Base-by-base conservation (phyloP, 257 asterid species). In the Prunella vulgaris region DNA sequence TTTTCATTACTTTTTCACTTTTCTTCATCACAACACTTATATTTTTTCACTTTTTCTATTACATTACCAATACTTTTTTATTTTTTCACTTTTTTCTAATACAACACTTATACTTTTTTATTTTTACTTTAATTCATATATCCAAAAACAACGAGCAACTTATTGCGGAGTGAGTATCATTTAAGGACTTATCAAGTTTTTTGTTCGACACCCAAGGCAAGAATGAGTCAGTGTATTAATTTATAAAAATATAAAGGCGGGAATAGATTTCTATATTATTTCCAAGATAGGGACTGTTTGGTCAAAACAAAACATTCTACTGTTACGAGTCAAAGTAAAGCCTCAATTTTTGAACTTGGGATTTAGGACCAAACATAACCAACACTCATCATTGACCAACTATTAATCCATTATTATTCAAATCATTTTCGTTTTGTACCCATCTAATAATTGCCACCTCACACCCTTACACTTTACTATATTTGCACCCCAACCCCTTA, bases 251-350 rank as follows among this genome's bases (percentile, higher is more conserved):
- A 1, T 32, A 57, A 15, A 18, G 73, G 73, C 63, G 73, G 73
- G 67, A 73, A 54, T 3, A 65, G 4, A 63, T 21, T 59, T 59
- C 18, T 30, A 27, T 27, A 27, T 59, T 7, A 10, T 48, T 46
- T 28, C 24, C 8, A 57, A 22, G 60, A 5, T 27, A 67, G 67
- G 68, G 24, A 49, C 72, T 32, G 42, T 20, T 57, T 64, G 61
- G 49, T 32, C 72, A 13, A 20, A 57, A 46, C 68, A 63, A 44
- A 44, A 59, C 10, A 15, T 14, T 44, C 5, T 10, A 22, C 35
- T 61, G 10, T 28, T 60, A 25, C 15, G 17, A 74, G 78, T 74
- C 78, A 74, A 74, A 74, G 78, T 74, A 74, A 68, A 68, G 78
- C 78, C 78, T 64, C 78, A 24, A 8, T 60, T 51, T 74, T 74